These are phyloP conservation scores for Aspergillus terreus DNA, from an alignment of 2,329 filamentous ascomycete genomes.

Conservation along the genomic window DNA sequence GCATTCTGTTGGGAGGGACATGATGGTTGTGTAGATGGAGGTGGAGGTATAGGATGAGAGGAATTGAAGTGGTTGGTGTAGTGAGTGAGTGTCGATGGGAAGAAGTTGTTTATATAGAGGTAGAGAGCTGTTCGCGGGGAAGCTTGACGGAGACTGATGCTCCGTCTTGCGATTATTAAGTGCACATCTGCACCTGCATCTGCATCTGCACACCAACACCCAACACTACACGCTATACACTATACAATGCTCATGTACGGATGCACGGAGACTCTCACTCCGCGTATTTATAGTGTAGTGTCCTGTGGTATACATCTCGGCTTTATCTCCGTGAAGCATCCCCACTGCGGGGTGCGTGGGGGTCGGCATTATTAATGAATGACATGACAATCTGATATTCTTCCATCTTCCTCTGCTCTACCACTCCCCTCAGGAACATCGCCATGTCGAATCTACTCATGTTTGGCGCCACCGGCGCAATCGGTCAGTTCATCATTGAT, in stretches of 20 bases:
- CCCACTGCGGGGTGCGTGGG: not conserved
- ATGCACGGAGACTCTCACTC: not conserved
- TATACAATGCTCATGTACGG: too few species aligned
- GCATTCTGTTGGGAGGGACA: conserved; percentile 13
- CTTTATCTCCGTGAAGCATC: too few species aligned
- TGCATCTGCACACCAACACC: too few species aligned
- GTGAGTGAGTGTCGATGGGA: not conserved
- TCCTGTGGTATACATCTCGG: too few species aligned
- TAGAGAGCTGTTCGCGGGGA: too few species aligned
- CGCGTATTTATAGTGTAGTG: too few species aligned
- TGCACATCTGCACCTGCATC: too few species aligned
- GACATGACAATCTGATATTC: not conserved
- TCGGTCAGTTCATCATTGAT: conserved; percentile 43
- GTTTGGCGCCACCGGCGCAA: conserved; percentile 21
- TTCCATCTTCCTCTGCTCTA: not conserved
- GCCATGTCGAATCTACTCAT: conserved; percentile 18
- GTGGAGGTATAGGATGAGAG: not conserved
- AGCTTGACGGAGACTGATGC: not conserved
- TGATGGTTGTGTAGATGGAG: not conserved
- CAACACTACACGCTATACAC: too few species aligned
- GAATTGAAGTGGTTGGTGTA: not conserved
- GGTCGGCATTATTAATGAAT: not conserved
- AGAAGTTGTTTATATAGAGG: not conserved
- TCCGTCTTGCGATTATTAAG: not conserved
- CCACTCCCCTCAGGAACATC: not conserved